These are phyloP conservation scores for Claviceps pazoutovae DNA, from an alignment of 2,329 filamentous ascomycete genomes.

Conservation along the genomic window DNA sequence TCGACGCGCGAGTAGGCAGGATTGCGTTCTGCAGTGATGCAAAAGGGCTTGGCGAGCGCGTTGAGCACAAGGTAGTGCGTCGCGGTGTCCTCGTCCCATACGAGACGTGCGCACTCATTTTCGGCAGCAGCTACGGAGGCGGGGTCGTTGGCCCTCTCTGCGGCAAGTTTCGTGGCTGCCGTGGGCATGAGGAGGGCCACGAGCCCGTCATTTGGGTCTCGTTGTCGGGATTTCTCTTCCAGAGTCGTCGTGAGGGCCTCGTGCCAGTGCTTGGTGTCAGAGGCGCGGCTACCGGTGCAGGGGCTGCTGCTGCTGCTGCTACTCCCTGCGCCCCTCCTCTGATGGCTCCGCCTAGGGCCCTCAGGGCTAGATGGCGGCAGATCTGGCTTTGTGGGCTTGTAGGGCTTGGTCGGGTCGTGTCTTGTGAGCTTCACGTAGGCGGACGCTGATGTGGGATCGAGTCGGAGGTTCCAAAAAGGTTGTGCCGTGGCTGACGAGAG, in stretches of 20 bases:
- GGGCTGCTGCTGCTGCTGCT: slow-evolving; percentile 12
- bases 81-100: slow-evolving; percentile 52
- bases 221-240: slow-evolving; percentile 38
- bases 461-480: slow-evolving; percentile 52
- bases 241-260: slow-evolving; percentile 44
- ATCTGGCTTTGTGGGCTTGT: slow-evolving; percentile 27
- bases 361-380: slow-evolving; percentile 9
- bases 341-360: background rate
- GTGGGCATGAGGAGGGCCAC: slow-evolving; percentile 56
- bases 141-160: slow-evolving; percentile 45
- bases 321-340: slow-evolving; percentile 12
- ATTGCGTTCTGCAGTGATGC: slow-evolving; percentile 42
- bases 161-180: slow-evolving; percentile 47
- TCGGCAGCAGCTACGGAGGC: slow-evolving; percentile 49
- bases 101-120: slow-evolving; percentile 53
- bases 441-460: slow-evolving; percentile 50
- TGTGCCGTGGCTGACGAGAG: slow-evolving; percentile 42
- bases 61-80: slow-evolving; percentile 51
- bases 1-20: slow-evolving; percentile 47
- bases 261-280: slow-evolving; percentile 37
- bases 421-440: slow-evolving; percentile 45
- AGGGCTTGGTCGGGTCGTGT: slow-evolving; percentile 45
- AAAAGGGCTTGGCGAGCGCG: slow-evolving; percentile 48
- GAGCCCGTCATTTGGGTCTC: slow-evolving; percentile 45
- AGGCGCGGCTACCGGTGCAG: background rate